These are phyloP conservation scores for Trichaptum fuscoviolaceum DNA, from an alignment of 768 basidiomycete species.

Conservation along the genomic window DNA sequence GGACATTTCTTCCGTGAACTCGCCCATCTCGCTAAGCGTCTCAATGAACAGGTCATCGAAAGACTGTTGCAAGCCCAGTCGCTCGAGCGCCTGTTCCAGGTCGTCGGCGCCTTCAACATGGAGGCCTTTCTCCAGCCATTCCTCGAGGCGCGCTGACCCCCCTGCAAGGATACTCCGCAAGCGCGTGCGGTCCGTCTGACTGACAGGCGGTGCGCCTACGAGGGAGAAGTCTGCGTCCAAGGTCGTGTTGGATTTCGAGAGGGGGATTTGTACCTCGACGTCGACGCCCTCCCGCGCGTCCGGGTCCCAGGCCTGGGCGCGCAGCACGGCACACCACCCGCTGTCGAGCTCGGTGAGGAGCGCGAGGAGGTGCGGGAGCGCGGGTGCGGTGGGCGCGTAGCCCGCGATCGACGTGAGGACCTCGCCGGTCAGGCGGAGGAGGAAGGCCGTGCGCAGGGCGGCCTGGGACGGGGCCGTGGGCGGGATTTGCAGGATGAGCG, in stretches of 20 bases:
- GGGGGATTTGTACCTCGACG: constrained; percentile 37
- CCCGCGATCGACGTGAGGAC: constrained; percentile 55
- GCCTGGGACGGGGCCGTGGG: constrained; percentile 62
- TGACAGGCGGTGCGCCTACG: constrained; percentile 44
- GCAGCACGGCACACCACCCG: constrained; percentile 66
- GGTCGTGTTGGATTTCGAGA: constrained; percentile 15
- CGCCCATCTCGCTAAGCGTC: constrained; percentile 58
- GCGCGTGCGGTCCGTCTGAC: constrained; percentile 69
- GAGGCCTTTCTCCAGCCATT: constrained; percentile 48
- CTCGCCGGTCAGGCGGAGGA: constrained; percentile 72
- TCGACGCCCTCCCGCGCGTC: constrained; percentile 34
- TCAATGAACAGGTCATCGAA: constrained; percentile 60
- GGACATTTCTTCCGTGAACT: constrained; percentile 20
- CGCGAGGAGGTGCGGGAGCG: constrained; percentile 51
- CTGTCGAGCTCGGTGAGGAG: constrained; percentile 72
- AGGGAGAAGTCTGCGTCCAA: constrained; percentile 8
- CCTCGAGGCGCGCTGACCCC: constrained; percentile 57
- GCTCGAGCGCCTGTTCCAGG: constrained; percentile 33
- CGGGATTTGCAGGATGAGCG: constrained; percentile 67
- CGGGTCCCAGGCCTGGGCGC: constrained; percentile 63
- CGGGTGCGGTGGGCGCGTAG: constrained; percentile 43
- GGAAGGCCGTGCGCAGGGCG: constrained; percentile 54
- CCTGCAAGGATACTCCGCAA: constrained; percentile 59
- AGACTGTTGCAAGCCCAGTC: constrained; percentile 51
- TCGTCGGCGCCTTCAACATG: neutral